Percentiles rank a stretch among this genome's conserved stretches.
phyloP scores from a whole-genome alignment of 371 early-diverging fungal genomes.

The Actinomortierella ambigua region DNA sequence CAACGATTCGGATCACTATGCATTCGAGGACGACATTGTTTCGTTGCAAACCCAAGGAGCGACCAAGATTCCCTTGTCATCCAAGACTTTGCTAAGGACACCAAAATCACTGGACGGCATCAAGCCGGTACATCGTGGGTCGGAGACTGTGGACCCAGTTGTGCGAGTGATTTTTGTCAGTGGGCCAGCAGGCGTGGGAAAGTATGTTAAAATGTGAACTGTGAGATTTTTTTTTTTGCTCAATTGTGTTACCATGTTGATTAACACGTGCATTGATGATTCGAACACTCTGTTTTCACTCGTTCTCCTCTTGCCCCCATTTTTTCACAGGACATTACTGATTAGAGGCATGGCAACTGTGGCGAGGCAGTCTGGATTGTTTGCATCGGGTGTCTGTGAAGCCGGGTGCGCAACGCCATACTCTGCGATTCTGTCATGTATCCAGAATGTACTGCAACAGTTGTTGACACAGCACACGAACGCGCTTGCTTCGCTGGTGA shows the following conservation, averaged over 20 bases:
- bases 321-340: constrained; percentile 19
- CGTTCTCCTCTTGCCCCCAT: background rate
- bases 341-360: constrained; percentile 31
- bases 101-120: constrained; percentile 24
- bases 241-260: background rate
- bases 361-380: constrained; percentile 35
- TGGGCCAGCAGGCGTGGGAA: constrained; percentile 39
- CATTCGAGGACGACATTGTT: constrained; percentile 38
- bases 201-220: constrained; percentile 16
- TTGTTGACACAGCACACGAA: constrained; percentile 36
- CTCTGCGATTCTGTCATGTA: constrained; percentile 39
- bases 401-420: constrained; percentile 22
- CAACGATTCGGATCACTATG: constrained; percentile 22
- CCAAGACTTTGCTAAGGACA: constrained; percentile 13
- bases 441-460: constrained; percentile 42
- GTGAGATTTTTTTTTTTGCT: too few relatives aligned
- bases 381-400: constrained; percentile 37
- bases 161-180: constrained; percentile 41
- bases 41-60: constrained; percentile 20
- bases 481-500: constrained; percentile 29
- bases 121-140: constrained; percentile 18
- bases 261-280: too few relatives aligned
- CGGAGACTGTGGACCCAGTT: constrained; percentile 27
- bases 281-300: background rate
- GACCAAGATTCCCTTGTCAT: constrained; percentile 31